Evolutionary conservation across 1,284 basidiomycete species (phyloP).

Genomic region (Tremellales sp.): DNA sequence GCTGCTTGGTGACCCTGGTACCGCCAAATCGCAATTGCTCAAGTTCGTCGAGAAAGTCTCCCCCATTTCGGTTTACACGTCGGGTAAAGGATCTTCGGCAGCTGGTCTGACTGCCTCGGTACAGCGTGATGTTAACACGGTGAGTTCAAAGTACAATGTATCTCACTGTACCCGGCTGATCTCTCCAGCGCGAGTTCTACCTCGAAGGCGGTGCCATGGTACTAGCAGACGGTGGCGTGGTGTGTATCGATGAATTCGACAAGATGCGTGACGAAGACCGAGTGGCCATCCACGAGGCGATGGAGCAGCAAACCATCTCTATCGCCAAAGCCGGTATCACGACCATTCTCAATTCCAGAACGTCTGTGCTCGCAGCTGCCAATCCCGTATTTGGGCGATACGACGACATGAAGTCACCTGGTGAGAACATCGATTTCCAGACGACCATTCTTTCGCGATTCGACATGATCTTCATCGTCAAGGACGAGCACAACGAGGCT

Average conservation of each 20-base stretch:
- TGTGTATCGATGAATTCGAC: conserved; percentile 99
- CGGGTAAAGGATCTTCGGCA: conserved; percentile 95
- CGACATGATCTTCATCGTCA: conserved; percentile 99
- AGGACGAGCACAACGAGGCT: conserved; percentile 94
- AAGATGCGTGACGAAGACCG: conserved; percentile 99
- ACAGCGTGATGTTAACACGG: conserved; percentile 85
- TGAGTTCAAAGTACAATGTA: too few species aligned
- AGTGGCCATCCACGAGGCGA: conserved; percentile 98
- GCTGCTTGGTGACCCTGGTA: conserved; percentile 93
- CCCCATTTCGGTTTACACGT: conserved; percentile 96
- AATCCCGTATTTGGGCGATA: conserved; percentile 99
- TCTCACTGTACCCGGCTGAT: neutral
- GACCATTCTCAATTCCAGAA: conserved; percentile 93
- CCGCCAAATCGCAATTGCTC: conserved; percentile 93
- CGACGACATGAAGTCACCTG: conserved; percentile 94
- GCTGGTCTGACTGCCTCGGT: conserved; percentile 98
- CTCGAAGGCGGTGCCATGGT: conserved; percentile 99
- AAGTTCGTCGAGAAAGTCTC: conserved; percentile 99
- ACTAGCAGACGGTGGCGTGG: conserved; percentile 94
- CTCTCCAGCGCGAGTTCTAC: conserved; percentile 84
- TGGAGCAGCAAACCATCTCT: conserved; percentile 99
- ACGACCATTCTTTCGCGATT: conserved; percentile 98
- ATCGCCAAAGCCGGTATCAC: conserved; percentile 99
- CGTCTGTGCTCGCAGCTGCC: conserved; percentile 93
- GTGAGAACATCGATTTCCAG: conserved; percentile 59